phyloP scores from a whole-genome alignment of 495 filamentous ascomycete species.

The Hypoxylon intermedium region DNA sequence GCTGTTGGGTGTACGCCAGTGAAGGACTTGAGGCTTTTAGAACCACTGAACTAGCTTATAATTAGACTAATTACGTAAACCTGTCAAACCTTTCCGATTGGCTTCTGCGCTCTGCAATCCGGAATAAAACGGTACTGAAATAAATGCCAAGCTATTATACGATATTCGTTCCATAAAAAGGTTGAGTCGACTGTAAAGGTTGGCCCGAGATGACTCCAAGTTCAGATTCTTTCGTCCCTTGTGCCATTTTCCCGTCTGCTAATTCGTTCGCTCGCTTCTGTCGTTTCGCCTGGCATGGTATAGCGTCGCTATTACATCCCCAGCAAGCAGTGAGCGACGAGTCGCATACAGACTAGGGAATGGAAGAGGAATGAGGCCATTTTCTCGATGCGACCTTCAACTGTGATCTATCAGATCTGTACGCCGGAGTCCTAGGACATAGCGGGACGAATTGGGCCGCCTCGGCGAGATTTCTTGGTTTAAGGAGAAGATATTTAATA shows the following conservation, averaged over 20 bases:
- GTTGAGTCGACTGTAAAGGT: neutral
- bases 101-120: neutral
- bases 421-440: neutral
- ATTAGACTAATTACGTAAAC: neutral
- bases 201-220: slow-evolving; percentile 14
- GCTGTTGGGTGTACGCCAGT: too few relatives aligned
- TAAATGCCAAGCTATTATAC: slow-evolving; percentile 1
- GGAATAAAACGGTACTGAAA: neutral
- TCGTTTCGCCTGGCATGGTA: neutral
- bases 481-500: slow-evolving; percentile 17
- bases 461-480: neutral
- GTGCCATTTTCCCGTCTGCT: neutral
- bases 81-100: neutral
- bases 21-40: too few relatives aligned
- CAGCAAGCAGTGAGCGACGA: neutral
- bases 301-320: slow-evolving; percentile 1
- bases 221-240: neutral
- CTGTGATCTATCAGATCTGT: slow-evolving; percentile 11
- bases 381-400: slow-evolving; percentile 8
- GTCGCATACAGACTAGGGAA: slow-evolving; percentile 1
- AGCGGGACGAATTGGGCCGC: neutral
- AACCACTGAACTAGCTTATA: neutral
- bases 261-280: slow-evolving; percentile 2
- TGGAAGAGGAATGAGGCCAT: slow-evolving; percentile 14
- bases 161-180: neutral